These are phyloP conservation scores for Microsporum canis DNA, from an alignment of 2,329 filamentous ascomycete species.

Conservation along the genomic window DNA sequence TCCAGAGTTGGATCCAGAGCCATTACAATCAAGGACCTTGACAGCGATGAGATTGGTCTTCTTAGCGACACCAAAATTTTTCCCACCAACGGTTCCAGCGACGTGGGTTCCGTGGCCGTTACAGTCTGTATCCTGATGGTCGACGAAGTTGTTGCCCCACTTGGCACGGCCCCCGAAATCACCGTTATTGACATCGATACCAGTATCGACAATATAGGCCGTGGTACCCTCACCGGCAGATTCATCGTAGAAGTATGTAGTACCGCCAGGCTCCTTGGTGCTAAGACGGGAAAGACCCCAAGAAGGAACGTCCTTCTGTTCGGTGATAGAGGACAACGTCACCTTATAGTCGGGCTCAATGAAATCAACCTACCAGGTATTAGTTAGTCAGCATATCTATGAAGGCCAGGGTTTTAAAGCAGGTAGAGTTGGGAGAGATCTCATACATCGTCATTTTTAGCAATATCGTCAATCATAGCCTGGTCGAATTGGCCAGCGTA, in stretches of 20 bases:
- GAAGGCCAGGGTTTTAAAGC: conserved; percentile 16
- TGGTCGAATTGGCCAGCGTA: conserved; percentile 10
- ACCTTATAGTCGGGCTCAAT: conserved; percentile 12
- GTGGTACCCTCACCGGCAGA: conserved; percentile 27
- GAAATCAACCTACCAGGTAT: conserved; percentile 12
- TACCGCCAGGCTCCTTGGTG: conserved; percentile 16
- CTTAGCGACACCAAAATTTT: conserved; percentile 29
- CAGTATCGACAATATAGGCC: conserved; percentile 32
- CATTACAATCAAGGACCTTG: conserved; percentile 38
- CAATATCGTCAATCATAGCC: conserved; percentile 7
- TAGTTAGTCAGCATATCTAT: background rate
- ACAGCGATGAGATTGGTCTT: conserved; percentile 35
- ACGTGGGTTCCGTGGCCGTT: conserved; percentile 32
- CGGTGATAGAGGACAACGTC: conserved; percentile 9
- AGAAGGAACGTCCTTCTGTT: conserved; percentile 19
- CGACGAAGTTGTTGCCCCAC: conserved; percentile 26
- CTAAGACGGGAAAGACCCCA: conserved; percentile 30
- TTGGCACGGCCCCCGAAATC: conserved; percentile 30
- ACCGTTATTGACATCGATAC: conserved; percentile 24
- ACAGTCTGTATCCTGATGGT: conserved; percentile 13
- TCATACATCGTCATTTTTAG: conserved; percentile 6
- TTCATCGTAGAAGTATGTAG: conserved; percentile 27
- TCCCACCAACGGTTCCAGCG: conserved; percentile 26
- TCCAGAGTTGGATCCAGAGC: conserved; percentile 35
- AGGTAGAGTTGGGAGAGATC: background rate